These are phyloP conservation scores for Stemphylium vesicarium DNA, from an alignment of 2,329 filamentous ascomycete species.

Conservation along the genomic window DNA sequence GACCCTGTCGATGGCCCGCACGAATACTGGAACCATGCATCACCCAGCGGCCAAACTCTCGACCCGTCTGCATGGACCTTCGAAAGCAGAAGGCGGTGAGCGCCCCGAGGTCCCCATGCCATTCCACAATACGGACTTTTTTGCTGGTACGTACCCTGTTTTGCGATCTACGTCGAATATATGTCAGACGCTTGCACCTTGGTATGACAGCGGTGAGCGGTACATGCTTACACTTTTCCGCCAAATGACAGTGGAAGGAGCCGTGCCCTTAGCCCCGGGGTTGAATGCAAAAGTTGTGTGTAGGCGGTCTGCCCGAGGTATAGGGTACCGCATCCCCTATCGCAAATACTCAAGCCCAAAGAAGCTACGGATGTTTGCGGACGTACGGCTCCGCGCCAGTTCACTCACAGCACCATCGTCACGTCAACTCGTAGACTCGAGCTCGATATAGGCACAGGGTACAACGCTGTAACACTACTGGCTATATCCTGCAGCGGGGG, in stretches of 20 bases:
- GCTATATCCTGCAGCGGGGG: neutral
- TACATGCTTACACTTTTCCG: conserved; percentile 6
- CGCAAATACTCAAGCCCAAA: conserved; percentile 20
- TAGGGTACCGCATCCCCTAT: conserved; percentile 28
- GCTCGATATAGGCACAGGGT: conserved; percentile 25
- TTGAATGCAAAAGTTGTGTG: neutral
- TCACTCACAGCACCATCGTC: conserved; percentile 11
- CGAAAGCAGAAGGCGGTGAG: conserved; percentile 23
- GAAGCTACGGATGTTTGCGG: conserved; percentile 28
- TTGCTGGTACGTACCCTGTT: neutral
- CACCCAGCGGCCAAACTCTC: conserved; percentile 15
- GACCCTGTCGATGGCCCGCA: conserved; percentile 11
- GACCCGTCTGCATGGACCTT: conserved; percentile 17
- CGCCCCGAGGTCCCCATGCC: neutral
- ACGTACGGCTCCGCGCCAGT: conserved; percentile 26
- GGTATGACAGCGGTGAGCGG: conserved; percentile 25
- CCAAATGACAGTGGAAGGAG: conserved; percentile 1
- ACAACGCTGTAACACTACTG: conserved; percentile 16
- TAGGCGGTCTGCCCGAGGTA: conserved; percentile 33
- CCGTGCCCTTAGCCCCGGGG: no score
- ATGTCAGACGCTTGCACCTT: conserved; percentile 10
- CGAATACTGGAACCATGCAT: conserved; percentile 13
- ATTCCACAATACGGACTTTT: neutral
- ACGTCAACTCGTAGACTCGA: conserved; percentile 21
- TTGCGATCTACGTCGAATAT: conserved; percentile 6